A percentile compares a stretch with the other conserved stretches of the same genome.
phyloP scores from a whole-genome alignment of 345 rosid genomes.

The Carallia brachiata region DNA sequence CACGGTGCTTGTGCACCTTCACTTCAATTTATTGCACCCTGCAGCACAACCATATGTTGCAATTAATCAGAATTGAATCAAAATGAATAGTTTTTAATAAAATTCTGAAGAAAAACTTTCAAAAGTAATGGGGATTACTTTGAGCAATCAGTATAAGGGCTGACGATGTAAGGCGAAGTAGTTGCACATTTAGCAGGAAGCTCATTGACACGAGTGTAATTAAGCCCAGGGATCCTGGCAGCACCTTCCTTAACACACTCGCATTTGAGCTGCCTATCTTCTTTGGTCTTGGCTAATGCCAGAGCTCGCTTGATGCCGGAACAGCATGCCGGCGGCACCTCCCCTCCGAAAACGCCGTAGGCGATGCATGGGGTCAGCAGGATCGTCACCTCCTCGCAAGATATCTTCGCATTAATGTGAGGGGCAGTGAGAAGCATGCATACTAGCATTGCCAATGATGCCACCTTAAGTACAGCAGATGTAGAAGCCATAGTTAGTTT shows the following conservation, averaged over 20 bases:
- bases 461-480: neutral
- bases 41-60: no score
- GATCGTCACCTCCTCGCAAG: conserved; percentile 29
- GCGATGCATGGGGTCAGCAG: conserved; percentile 36
- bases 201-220: conserved; percentile 12
- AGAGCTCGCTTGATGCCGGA: conserved; percentile 23
- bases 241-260: conserved; percentile 35
- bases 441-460: neutral
- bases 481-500: no score
- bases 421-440: conserved; percentile 1
- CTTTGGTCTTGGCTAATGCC: conserved; percentile 22
- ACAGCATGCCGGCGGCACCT: conserved; percentile 26
- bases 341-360: conserved; percentile 26
- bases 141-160: conserved; percentile 25
- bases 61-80: no score
- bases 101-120: no score
- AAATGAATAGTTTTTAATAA: no score
- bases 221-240: conserved; percentile 28
- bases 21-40: no score
- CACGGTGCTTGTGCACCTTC: no score
- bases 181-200: conserved; percentile 16
- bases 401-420: conserved; percentile 17
- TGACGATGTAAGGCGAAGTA: conserved; percentile 14
- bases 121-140: neutral
- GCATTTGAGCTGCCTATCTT: conserved; percentile 28